phyloP scores from a whole-genome alignment of 257 asterid genomes.

The Fraxinus quadrangulata region DNA sequence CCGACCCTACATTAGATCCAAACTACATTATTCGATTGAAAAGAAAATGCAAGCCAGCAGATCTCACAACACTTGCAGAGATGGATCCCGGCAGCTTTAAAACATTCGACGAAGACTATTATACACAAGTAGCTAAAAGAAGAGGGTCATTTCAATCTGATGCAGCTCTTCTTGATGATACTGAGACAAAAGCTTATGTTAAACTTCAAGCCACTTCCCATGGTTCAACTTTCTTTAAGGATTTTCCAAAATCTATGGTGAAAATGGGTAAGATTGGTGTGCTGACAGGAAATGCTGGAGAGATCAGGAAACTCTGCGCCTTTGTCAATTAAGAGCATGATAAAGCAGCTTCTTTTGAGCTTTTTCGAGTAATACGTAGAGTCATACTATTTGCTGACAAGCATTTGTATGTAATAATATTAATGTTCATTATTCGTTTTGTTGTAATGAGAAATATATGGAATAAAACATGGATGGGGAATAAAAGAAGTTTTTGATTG shows the following conservation, averaged over 20 bases:
- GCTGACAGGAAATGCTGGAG: constrained; percentile 53
- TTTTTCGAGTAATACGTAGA: no score
- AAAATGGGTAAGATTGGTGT: constrained; percentile 56
- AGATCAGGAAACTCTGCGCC: constrained; percentile 49
- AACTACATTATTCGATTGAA: constrained; percentile 41
- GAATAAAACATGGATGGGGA: no score
- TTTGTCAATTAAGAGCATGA: constrained; percentile 31
- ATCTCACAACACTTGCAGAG: constrained; percentile 43
- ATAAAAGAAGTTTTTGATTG: no score
- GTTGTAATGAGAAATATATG: no score
- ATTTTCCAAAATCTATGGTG: constrained; percentile 50
- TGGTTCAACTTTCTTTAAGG: constrained; percentile 37
- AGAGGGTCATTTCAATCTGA: constrained; percentile 56
- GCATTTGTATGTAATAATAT: no score
- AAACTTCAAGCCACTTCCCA: constrained; percentile 20
- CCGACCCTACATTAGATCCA: constrained; percentile 55
- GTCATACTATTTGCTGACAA: no score
- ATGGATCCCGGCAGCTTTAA: constrained; percentile 64
- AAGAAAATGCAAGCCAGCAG: constrained; percentile 42
- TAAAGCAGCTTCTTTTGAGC: not conserved
- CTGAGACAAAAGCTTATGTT: constrained; percentile 39
- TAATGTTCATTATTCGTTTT: no score
- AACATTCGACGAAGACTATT: constrained; percentile 46
- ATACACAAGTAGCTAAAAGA: constrained; percentile 38
- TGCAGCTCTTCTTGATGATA: constrained; percentile 50